phyloP scores from a whole-genome alignment of 1,139 yeast genomes.

The Taiozyma onychis region DNA sequence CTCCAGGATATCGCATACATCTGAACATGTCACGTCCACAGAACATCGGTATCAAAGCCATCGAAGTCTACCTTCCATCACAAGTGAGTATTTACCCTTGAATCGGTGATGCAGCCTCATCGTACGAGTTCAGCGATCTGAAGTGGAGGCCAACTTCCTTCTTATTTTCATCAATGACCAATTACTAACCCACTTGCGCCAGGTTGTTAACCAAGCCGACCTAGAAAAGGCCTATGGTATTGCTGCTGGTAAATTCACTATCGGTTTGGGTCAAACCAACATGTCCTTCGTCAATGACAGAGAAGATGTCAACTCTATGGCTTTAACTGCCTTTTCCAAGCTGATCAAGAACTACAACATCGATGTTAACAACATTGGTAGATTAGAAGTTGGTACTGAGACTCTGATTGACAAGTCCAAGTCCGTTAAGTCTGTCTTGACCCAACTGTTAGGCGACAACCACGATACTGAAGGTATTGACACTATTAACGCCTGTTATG shows the following conservation, averaged over 20 bases:
- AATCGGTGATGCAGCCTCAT: not conserved
- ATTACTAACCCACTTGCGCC: not conserved
- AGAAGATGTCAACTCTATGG: constrained; percentile 92
- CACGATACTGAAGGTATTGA: constrained; percentile 94
- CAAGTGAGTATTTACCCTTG: constrained; percentile 33
- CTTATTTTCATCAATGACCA: not conserved
- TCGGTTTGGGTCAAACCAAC: constrained; percentile 97
- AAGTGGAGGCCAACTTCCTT: not conserved
- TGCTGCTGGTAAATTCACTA: constrained; percentile 93
- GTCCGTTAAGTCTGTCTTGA: constrained; percentile 91
- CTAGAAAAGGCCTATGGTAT: constrained; percentile 82
- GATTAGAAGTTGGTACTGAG: constrained; percentile 98
- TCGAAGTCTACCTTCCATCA: constrained; percentile 85
- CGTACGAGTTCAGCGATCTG: not conserved
- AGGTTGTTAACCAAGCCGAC: constrained; percentile 84
- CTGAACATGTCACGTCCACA: constrained; percentile 37
- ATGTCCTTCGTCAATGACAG: constrained; percentile 97
- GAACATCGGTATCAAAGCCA: constrained; percentile 94
- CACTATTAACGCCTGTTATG: constrained; percentile 96
- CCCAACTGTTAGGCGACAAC: constrained; percentile 90
- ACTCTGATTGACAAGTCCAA: constrained; percentile 95
- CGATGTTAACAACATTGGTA: constrained; percentile 78
- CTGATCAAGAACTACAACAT: constrained; percentile 76
- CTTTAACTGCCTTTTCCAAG: constrained; percentile 74
- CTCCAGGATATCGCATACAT: not conserved